These are phyloP conservation scores for Tricholoma saponaceum DNA, from an alignment of 768 basidiomycete genomes.

Conservation along the genomic window DNA sequence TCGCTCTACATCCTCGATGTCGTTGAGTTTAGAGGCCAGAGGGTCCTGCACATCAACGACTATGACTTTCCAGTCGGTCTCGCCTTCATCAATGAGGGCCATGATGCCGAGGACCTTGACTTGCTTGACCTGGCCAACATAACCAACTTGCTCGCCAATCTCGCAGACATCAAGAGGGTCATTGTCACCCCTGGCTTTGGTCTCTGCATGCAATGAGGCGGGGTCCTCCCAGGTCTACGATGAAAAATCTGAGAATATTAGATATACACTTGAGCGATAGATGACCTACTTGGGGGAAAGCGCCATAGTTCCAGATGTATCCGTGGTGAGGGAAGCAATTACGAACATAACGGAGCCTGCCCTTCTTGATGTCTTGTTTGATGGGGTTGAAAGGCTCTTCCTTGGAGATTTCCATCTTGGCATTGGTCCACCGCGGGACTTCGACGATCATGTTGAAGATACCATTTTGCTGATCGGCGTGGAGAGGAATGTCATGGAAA, in stretches of 20 bases:
- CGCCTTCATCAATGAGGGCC: conserved; percentile 98
- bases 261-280: not conserved
- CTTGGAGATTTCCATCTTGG: conserved; percentile 99
- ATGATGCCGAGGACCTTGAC: conserved; percentile 99
- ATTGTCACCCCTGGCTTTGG: conserved; percentile 98
- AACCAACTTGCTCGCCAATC: conserved; percentile 98
- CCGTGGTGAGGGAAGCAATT: conserved; percentile 99
- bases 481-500: conserved; percentile 97
- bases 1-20: conserved; percentile 98
- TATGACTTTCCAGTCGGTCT: conserved; percentile 99
- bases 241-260: conserved; percentile 6
- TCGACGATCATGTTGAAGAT: conserved; percentile 99
- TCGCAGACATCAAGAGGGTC: conserved; percentile 99
- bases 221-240: conserved; percentile 98
- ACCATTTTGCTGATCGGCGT: conserved; percentile 91
- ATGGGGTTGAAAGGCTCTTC: conserved; percentile 99
- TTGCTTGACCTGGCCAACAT: conserved; percentile 96
- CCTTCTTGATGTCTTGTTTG: conserved; percentile 99
- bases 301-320: conserved; percentile 99
- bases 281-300: conserved; percentile 85
- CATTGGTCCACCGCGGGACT: conserved; percentile 99
- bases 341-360: conserved; percentile 92
- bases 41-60: conserved; percentile 96
- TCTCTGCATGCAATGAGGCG: conserved; percentile 80
- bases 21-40: conserved; percentile 93